Conservation (phyloP, 2,329 filamentous ascomycete species). For the Aspergillus spinulosporus region DNA sequence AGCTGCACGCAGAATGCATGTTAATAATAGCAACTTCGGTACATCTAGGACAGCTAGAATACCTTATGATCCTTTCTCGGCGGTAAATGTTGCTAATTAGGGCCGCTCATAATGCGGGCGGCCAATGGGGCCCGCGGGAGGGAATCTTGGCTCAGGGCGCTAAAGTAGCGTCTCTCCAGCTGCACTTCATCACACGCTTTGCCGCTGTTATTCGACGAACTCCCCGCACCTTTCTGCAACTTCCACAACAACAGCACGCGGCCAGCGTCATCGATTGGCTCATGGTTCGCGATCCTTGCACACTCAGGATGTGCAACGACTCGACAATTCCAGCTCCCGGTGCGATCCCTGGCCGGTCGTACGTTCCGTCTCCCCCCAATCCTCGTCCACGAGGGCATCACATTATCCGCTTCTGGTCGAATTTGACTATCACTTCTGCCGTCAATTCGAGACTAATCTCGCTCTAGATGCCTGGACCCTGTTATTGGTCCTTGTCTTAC, state of each 20-base stretch:
- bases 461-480: not conserved
- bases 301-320: slow-evolving; percentile 3
- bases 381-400: slow-evolving; percentile 4
- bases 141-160: slow-evolving; percentile 28
- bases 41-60: not conserved
- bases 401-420: slow-evolving; percentile 20
- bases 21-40: slow-evolving; percentile 1
- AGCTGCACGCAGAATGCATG: not conserved
- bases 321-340: slow-evolving; percentile 4
- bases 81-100: slow-evolving; percentile 9
- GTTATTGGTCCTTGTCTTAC: slow-evolving; percentile 7
- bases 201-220: slow-evolving; percentile 10
- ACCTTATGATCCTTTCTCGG: not conserved
- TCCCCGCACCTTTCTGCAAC: slow-evolving; percentile 16
- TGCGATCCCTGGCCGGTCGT: slow-evolving; percentile 10
- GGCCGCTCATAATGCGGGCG: slow-evolving; percentile 8
- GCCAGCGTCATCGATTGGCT: slow-evolving; percentile 12
- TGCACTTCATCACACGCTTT: slow-evolving; percentile 17
- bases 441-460: not conserved
- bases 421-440: slow-evolving; percentile 1
- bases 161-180: slow-evolving; percentile 19
- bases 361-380: slow-evolving; percentile 4
- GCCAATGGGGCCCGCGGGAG: slow-evolving; percentile 20
- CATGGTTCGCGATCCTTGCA: slow-evolving; percentile 7
- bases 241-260: not conserved